phyloP scores from a whole-genome alignment of 1,284 basidiomycete genomes.

The Xerocomus nothofagi region DNA sequence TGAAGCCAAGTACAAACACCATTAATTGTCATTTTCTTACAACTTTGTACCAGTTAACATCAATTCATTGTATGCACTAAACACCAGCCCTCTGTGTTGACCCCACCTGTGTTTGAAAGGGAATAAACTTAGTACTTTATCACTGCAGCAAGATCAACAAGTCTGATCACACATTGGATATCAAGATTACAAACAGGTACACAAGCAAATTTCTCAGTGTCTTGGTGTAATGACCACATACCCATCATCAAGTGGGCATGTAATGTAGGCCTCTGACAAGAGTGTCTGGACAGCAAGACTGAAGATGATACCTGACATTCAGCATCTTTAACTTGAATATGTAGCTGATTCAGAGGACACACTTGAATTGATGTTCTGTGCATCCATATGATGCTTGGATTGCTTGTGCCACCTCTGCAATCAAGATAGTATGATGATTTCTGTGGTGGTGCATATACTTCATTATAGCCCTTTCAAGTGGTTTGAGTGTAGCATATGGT shows the following conservation, averaged over 20 bases:
- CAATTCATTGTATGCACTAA: conserved; percentile 14
- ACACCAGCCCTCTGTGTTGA: conserved; percentile 5
- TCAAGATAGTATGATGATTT: conserved; percentile 5
- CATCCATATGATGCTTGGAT: conserved; percentile 16
- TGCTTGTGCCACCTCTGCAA: conserved; percentile 16
- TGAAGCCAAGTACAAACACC: conserved; percentile 87
- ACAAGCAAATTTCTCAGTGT: conserved; percentile 7
- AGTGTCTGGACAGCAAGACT: conserved; percentile 25
- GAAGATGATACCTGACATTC: not conserved
- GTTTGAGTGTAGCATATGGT: conserved; percentile 20
- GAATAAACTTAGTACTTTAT: not conserved
- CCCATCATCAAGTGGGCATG: conserved; percentile 33
- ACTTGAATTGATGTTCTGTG: conserved; percentile 27
- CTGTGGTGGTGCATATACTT: conserved; percentile 18
- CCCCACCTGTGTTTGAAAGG: not conserved
- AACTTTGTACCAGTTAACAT: conserved; percentile 24
- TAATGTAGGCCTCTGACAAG: conserved; percentile 33
- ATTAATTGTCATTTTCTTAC: conserved; percentile 36
- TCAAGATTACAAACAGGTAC: not conserved
- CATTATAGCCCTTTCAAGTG: conserved; percentile 24
- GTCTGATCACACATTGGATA: not conserved
- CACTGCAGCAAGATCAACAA: not conserved
- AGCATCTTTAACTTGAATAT: not conserved
- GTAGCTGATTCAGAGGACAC: conserved; percentile 5
- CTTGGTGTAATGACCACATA: conserved; percentile 34